These are phyloP conservation scores for Cairneyella variabilis DNA, from an alignment of 495 filamentous ascomycete genomes.

Conservation along the genomic window DNA sequence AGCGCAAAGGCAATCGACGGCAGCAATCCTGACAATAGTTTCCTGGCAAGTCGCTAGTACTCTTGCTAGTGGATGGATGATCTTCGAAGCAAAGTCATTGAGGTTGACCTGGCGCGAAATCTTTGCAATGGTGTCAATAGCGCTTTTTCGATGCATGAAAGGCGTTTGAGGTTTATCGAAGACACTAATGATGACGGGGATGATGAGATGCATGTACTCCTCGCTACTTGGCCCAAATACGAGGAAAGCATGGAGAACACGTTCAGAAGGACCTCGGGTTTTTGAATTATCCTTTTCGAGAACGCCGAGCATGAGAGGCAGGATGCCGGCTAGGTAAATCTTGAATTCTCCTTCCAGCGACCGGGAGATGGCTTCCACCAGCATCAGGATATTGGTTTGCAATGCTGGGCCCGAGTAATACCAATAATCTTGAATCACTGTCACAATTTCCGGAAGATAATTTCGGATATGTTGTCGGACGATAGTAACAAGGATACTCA, in stretches of 20 bases:
- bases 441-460: conserved; percentile 78
- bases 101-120: conserved; percentile 97
- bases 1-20: conserved; percentile 93
- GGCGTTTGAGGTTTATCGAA: conserved; percentile 84
- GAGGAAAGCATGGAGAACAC: conserved; percentile 88
- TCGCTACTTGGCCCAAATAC: conserved; percentile 95
- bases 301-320: conserved; percentile 89
- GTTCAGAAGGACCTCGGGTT: conserved; percentile 74
- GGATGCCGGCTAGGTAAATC: conserved; percentile 79
- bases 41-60: conserved; percentile 72
- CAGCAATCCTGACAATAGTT: conserved; percentile 69
- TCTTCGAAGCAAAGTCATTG: conserved; percentile 91
- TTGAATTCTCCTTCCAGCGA: conserved; percentile 97
- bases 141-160: conserved; percentile 70
- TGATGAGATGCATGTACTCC: conserved; percentile 98
- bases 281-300: conserved; percentile 79
- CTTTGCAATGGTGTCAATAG: conserved; percentile 92
- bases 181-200: conserved; percentile 88
- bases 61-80: conserved; percentile 83
- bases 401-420: conserved; percentile 65
- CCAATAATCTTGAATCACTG: conserved; percentile 84
- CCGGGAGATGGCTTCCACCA: conserved; percentile 89
- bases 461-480: conserved; percentile 94
- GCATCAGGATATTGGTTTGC: conserved; percentile 82
- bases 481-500: conserved; percentile 88